Evolutionary conservation across 768 basidiomycete genomes (phyloP), one percentile per base, ranked within the genome.

Genomic region (Boletus vinaceobasis): DNA sequence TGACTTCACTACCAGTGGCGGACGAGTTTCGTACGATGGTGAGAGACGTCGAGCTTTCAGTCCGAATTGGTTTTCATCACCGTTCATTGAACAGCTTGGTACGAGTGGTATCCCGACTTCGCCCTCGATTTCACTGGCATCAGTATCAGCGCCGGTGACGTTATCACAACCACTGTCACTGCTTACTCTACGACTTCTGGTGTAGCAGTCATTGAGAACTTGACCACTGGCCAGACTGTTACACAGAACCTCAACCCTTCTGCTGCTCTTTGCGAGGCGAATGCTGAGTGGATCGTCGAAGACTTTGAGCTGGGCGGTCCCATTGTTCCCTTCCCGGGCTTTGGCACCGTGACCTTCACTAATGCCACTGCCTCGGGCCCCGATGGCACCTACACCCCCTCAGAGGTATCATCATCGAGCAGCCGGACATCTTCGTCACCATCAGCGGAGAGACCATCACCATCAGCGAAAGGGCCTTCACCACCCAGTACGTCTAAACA

Each of bases 271-370:
- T 67, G 58, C 31, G 36, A 44, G 42, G 7, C 48, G 48, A 55
- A 58, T 14, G 65, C 58, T 9, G 65, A 66, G 51, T 66, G 65
- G 65, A 65, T 62, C 43, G 50, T 67, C 6, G 60, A 65, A 13
- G 62, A 67, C 55, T 53, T 58, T 43, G 21, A 53, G 32, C n/a
- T 53, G n/a, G 11, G 14, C 27, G 42, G 50, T 19, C 0, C 1
- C 2, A 54, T 44, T 3, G 65, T 55, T 43, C 39, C 54, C 2
- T 43, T 67, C 3, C 50, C 48, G 21, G n/a, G 65, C 55, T 66
- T 38, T 38, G 3, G 65, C 32, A 65, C 50, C 6, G 56, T 66
- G 21, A 50, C 49, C 5, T 67, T 65, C 60, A 21, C 2, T 13
- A 7, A 17, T 11, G 57, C 58, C 10, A 49, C 32, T 31, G 64